phyloP scores from a whole-genome alignment of 805 yeast species.

The Martiniozyma abietophila region DNA sequence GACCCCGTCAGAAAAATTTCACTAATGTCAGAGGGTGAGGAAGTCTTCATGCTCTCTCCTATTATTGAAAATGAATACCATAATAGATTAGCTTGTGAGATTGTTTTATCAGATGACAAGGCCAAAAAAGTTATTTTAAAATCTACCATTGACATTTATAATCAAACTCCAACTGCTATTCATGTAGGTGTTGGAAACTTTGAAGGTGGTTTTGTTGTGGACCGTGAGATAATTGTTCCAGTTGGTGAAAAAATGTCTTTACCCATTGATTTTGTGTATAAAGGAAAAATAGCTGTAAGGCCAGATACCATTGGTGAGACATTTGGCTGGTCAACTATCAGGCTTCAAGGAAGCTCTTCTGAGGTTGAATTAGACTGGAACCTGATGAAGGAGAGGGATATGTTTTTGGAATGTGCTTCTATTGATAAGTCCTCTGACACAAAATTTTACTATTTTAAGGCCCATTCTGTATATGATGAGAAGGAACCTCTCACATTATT shows the following conservation, averaged over 20 bases:
- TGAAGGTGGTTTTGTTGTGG: constrained; percentile 23
- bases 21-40: constrained; percentile 77
- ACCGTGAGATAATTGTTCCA: constrained; percentile 31
- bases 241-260: constrained; percentile 56
- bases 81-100: constrained; percentile 64
- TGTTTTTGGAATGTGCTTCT: constrained; percentile 53
- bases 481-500: constrained; percentile 64
- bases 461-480: constrained; percentile 52
- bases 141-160: constrained; percentile 64
- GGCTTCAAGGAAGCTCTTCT: constrained; percentile 16
- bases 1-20: constrained; percentile 47
- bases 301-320: constrained; percentile 46
- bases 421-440: constrained; percentile 26
- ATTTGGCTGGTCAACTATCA: constrained; percentile 60
- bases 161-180: constrained; percentile 55
- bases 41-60: constrained; percentile 59
- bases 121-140: constrained; percentile 71
- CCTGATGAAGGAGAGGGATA: constrained; percentile 37
- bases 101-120: constrained; percentile 61
- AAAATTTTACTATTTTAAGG: constrained; percentile 48
- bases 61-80: constrained; percentile 41
- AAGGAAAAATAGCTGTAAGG: constrained; percentile 45
- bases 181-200: constrained; percentile 30
- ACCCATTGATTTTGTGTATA: constrained; percentile 64
- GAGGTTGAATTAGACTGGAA: constrained; percentile 49